These are phyloP conservation scores for Auriscalpium microsporum DNA, from an alignment of 768 basidiomycete species.

Conservation along the genomic window DNA sequence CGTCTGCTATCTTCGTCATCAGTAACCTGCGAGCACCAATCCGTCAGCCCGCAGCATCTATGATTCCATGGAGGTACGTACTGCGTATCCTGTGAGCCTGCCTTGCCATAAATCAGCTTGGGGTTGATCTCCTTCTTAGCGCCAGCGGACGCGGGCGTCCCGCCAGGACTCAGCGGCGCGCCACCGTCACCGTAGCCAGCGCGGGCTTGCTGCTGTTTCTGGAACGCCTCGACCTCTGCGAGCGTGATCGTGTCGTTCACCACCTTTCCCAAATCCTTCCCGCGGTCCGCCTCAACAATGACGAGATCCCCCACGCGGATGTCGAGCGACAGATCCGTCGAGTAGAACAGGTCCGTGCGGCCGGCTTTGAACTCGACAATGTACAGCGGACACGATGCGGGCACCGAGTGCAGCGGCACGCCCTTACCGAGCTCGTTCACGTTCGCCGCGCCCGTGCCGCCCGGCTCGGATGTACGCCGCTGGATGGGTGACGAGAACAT, in stretches of 20 bases:
- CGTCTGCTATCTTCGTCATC: slow-evolving; percentile 79
- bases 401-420: slow-evolving; percentile 76
- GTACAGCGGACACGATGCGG: slow-evolving; percentile 81
- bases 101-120: slow-evolving; percentile 93
- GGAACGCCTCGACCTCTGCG: slow-evolving; percentile 85
- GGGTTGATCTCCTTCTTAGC: slow-evolving; percentile 91
- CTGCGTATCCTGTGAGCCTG: slow-evolving; percentile 76
- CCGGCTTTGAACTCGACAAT: slow-evolving; percentile 98
- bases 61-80: slow-evolving; percentile 27
- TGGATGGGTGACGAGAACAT: slow-evolving; percentile 16
- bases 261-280: slow-evolving; percentile 87
- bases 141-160: slow-evolving; percentile 22
- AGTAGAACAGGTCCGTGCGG: slow-evolving; percentile 90
- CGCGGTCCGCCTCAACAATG: slow-evolving; percentile 94
- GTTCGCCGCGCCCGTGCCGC: slow-evolving; percentile 14
- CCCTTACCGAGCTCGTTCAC: slow-evolving; percentile 75
- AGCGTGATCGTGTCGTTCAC: slow-evolving; percentile 87
- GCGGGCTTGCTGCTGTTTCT: slow-evolving; percentile 67
- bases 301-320: slow-evolving; percentile 86
- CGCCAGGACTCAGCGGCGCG: slow-evolving; percentile 42
- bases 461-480: slow-evolving; percentile 34
- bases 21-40: slow-evolving; percentile 43
- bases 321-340: slow-evolving; percentile 54
- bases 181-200: slow-evolving; percentile 27
- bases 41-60: slow-evolving; percentile 3